These are phyloP conservation scores for Microcyclospora pomicola DNA, from an alignment of 2,329 filamentous ascomycete species.

Conservation along the genomic window DNA sequence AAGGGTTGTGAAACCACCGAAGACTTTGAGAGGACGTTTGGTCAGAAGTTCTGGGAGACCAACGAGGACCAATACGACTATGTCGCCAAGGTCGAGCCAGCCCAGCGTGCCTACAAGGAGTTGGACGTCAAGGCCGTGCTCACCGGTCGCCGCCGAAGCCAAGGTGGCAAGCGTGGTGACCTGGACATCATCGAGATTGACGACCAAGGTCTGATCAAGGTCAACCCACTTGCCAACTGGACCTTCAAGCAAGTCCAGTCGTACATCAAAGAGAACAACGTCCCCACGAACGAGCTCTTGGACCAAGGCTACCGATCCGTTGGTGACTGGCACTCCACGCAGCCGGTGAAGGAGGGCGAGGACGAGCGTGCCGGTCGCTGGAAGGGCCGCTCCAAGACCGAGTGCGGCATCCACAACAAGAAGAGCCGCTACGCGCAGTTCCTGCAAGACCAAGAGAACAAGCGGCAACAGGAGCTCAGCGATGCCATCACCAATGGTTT, in stretches of 20 bases:
- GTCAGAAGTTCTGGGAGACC: constrained; percentile 68
- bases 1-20: constrained; percentile 55
- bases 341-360: constrained; percentile 75
- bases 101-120: constrained; percentile 77
- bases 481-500: constrained; percentile 22
- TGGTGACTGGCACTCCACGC: constrained; percentile 96
- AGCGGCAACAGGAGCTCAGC: constrained; percentile 44
- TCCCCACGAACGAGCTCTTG: constrained; percentile 86
- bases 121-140: constrained; percentile 80
- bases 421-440: constrained; percentile 85
- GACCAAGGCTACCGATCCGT: constrained; percentile 96
- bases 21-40: constrained; percentile 73
- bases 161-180: constrained; percentile 82
- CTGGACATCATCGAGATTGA: constrained; percentile 88
- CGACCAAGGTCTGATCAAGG: constrained; percentile 83
- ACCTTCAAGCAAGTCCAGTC: constrained; percentile 75
- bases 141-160: constrained; percentile 79
- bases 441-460: constrained; percentile 57
- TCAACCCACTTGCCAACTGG: constrained; percentile 96
- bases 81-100: constrained; percentile 93
- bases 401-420: constrained; percentile 98
- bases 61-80: constrained; percentile 90
- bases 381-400: constrained; percentile 92
- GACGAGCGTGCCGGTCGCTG: constrained; percentile 92
- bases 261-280: constrained; percentile 73